Base-by-base conservation (phyloP, 2,329 filamentous ascomycete genomes). In the Esteya vermicola region DNA sequence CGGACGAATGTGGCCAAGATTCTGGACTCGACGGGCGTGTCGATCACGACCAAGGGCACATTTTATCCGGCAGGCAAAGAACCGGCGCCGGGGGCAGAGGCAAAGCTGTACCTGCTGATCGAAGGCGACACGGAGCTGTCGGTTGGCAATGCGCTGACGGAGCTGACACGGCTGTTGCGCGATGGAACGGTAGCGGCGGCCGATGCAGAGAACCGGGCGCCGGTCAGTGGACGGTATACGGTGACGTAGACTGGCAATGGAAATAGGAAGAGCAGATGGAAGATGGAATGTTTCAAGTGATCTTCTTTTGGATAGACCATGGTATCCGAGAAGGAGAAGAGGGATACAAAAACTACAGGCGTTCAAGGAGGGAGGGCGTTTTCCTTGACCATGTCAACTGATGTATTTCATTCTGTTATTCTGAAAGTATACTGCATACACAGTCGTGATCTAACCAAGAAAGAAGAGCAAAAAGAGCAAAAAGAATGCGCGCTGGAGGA, bases 1-100 rank as follows among this genome's bases (percentile, higher is more conserved):
- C 78, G 91, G 48, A 96, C 91, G 27, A 98, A 98, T 54, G 91
- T 98, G 42, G 88, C 89, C 50, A 98, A 96, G 68, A 95, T 98
- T 51, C 71, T 98, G 48, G 91, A 98, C 54, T 75, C 84, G 9
- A 95, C 89, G 0, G 89, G 86, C 31, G 93, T 88, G 2, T 94
- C 85, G 7, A 98, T 98, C 57, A 98, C 91, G 0, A 95, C 86
- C 33, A 98, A 98, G 65, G 91, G 91, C 49, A 91, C 72, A 45
- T 96, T 85, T 58, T 96, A 96, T 52, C 60, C 80, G 2, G 54
- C 76, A 2, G 88, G 86, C 48, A 93, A 93, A 57, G 80, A 85
- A 48, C 85, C 85, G 2, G 75, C 70, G 8, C 59, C 79, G 0
- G 78, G 75, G 27, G 81, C 79, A 40, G 78, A 86, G 50, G 82